Evolutionary conservation across 2,329 filamentous ascomycete genomes (phyloP), one percentile per base, ranked within the genome.

Genomic region (Rutstroemia sp.): DNA sequence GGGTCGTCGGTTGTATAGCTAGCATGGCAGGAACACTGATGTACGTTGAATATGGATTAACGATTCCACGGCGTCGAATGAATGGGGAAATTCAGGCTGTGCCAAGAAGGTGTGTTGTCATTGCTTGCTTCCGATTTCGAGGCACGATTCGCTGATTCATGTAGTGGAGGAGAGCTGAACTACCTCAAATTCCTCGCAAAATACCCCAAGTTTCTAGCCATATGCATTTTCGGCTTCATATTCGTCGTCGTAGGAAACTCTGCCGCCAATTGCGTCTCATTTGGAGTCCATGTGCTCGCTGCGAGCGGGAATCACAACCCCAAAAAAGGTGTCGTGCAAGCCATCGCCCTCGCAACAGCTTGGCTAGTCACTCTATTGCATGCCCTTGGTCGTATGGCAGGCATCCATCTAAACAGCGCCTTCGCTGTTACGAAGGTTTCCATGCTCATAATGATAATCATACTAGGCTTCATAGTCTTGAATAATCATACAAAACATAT

Each of bases 401-500:
- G 79, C 3, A 78, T 81, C 44, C 64, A 70, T 23, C 63, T 81
- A 27, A 78, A 77, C 63, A 81, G 81, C 59, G 37, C 71, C 16
- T 69, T 82, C 27, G 78, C 78, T 3, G 64, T 75, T 1, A 62
- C 78, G 57, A 82, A 82, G 60, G 65, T 79, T 2, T 62, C 69
- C 34, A 73, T 80, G 2, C 71, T 82, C 1, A 54, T 79, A 1
- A 67, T 75, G n/a, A 75, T 81, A 41, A 69, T 75, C 37, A 58
- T 65, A 7, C 62, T 71, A 14, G 74, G 72, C 10, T 62, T 63
- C 5, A 37, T 55, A 25, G 47, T 51, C 7, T 18, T 55, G 12
- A 55, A 55, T 21, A 51, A 55, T 19, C 54, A 56, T 44, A 60
- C 53, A 10, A 5, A 16, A 7, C 14, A 18, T n/a, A 12, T 55